phyloP scores from a whole-genome alignment of 495 filamentous ascomycete genomes.

The Neurospora cerealis region DNA sequence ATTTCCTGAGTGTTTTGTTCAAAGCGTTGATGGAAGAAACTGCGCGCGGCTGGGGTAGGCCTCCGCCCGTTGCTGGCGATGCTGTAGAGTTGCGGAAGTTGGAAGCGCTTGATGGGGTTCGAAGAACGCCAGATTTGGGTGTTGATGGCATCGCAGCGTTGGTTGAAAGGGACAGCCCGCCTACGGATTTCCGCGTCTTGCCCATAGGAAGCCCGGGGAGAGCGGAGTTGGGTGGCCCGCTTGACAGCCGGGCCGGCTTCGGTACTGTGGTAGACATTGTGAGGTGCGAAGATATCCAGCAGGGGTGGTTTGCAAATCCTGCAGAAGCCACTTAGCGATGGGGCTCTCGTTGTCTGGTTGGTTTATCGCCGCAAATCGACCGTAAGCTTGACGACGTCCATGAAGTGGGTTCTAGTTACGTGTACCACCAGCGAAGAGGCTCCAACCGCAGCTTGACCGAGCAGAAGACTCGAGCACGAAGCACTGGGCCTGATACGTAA shows the following conservation, averaged over 20 bases:
- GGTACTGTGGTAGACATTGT: conserved; percentile 56
- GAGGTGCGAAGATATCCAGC: not conserved
- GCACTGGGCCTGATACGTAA: not conserved
- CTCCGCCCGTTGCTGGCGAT: conserved; percentile 31
- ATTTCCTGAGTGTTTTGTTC: conserved; percentile 63
- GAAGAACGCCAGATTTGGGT: conserved; percentile 44
- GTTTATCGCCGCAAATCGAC: conserved; percentile 1
- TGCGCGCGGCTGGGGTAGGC: conserved; percentile 39
- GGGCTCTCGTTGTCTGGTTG: not conserved
- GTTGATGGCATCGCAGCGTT: conserved; percentile 37
- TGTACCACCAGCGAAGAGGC: not conserved
- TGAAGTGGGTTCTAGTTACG: conserved; percentile 2
- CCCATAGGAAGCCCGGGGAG: conserved; percentile 59
- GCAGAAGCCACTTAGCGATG: not conserved
- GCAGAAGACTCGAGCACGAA: not conserved
- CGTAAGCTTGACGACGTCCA: conserved; percentile 5
- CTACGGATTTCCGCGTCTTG: conserved; percentile 59
- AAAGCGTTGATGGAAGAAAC: conserved; percentile 41
- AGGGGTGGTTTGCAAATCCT: not conserved
- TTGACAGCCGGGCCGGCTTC: conserved; percentile 49
- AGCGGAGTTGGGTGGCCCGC: conserved; percentile 53
- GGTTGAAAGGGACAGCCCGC: conserved; percentile 35
- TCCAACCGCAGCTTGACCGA: not conserved
- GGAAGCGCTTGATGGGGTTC: conserved; percentile 49
- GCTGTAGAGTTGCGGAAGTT: conserved; percentile 30